These are phyloP conservation scores for Penicillium sclerotigenum DNA, from an alignment of 2,329 filamentous ascomycete genomes.

Conservation along the genomic window DNA sequence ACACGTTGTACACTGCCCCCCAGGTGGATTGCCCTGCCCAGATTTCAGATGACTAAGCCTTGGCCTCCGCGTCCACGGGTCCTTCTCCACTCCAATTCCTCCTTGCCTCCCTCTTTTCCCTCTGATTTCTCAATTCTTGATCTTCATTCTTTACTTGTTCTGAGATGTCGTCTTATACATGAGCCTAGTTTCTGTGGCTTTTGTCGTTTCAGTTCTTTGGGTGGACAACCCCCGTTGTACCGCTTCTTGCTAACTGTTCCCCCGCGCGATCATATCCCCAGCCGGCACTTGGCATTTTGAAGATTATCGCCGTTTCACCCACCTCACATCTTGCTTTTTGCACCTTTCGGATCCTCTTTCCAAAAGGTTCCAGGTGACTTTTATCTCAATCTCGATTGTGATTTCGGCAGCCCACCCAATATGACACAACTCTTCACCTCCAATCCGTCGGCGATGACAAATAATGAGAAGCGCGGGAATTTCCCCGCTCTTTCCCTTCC, in stretches of 20 bases:
- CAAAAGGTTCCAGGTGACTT: neutral
- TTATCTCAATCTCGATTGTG: neutral
- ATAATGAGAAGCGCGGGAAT: slow-evolving; percentile 46
- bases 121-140: slow-evolving; percentile 1
- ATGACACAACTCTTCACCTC: slow-evolving; percentile 47
- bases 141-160: neutral
- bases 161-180: slow-evolving; percentile 20
- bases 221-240: slow-evolving; percentile 22
- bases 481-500: slow-evolving; percentile 46
- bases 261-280: slow-evolving; percentile 19
- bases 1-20: neutral
- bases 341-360: slow-evolving; percentile 6
- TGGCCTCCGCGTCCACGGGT: slow-evolving; percentile 14
- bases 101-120: slow-evolving; percentile 12
- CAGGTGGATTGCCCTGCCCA: neutral
- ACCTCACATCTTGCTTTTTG: slow-evolving; percentile 9
- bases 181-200: slow-evolving; percentile 16
- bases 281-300: slow-evolving; percentile 15
- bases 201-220: slow-evolving; percentile 22
- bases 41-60: slow-evolving; percentile 21
- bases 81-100: slow-evolving; percentile 22
- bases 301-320: slow-evolving; percentile 9
- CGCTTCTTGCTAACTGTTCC: slow-evolving; percentile 10
- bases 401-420: slow-evolving; percentile 12
- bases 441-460: slow-evolving; percentile 38